These are phyloP conservation scores for Heritiera fomes DNA, from an alignment of 345 rosid species.

Conservation along the genomic window DNA sequence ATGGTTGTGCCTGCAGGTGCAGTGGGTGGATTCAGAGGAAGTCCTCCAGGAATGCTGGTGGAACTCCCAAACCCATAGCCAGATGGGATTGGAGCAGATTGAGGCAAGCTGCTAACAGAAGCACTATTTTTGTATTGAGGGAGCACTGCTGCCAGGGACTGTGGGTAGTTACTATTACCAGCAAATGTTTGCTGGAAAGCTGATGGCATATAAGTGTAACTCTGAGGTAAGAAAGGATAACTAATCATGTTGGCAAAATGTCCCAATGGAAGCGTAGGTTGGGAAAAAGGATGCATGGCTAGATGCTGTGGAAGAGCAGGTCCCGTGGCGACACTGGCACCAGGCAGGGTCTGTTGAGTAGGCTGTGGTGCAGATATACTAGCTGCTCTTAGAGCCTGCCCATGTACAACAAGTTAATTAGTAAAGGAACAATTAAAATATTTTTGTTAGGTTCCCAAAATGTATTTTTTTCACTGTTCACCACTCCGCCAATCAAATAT, in stretches of 20 bases:
- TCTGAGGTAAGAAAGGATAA: constrained; percentile 88
- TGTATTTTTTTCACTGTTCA: not conserved
- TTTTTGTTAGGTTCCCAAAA: not conserved
- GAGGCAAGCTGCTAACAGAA: constrained; percentile 80
- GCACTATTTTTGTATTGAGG: constrained; percentile 88
- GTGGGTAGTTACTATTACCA: constrained; percentile 79
- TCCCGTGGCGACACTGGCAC: constrained; percentile 68
- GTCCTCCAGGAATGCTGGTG: constrained; percentile 64
- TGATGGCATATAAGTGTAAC: constrained; percentile 88
- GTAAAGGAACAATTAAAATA: not conserved
- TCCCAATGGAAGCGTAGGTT: constrained; percentile 80
- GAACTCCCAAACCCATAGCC: constrained; percentile 89
- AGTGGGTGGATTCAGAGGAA: constrained; percentile 64
- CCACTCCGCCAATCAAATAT: not conserved
- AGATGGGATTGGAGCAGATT: constrained; percentile 78
- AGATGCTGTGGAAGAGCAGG: constrained; percentile 85
- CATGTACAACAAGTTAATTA: not conserved
- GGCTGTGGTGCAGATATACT: constrained; percentile 70
- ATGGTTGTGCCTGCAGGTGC: constrained; percentile 63
- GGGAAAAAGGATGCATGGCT: constrained; percentile 88
- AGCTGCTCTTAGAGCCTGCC: constrained; percentile 67
- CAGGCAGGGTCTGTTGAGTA: constrained; percentile 57
- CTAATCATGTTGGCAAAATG: constrained; percentile 86
- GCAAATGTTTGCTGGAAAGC: constrained; percentile 87
- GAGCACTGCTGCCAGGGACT: constrained; percentile 78